Evolutionary conservation across 495 filamentous ascomycete species (phyloP), one percentile per base, ranked within the genome.

Genomic region (Physcia stellaris): DNA sequence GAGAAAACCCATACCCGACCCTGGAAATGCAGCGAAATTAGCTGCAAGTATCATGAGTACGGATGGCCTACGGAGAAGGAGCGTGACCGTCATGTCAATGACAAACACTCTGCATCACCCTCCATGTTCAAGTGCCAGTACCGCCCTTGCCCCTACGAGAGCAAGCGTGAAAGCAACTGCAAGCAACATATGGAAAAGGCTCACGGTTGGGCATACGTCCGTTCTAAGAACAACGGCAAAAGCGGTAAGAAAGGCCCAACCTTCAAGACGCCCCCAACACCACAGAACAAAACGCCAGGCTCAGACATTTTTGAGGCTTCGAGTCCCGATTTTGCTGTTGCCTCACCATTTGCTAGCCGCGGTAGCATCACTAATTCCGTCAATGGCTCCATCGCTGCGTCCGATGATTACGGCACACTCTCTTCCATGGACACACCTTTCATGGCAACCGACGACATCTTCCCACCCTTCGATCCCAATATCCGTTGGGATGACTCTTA

Each of bases 171-270:
- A 63, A 90, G 82, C 57, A 98, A 98, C 61, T 93, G 86, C 73
- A 96, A 96, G 59, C 90, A 98, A 59, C 90, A 98, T 60, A 98
- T 98, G 90, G 90, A 98, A 64, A 98, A 96, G 57, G 78, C 86
- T 0, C 90, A 98, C 51, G 77, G 77, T 30, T 96, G 85, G 77
- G 65, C 67, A 3, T 98, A 98, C 46, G 73, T 83, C 45, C 80
- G 90, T 26, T 85, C 84, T 35, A 94, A 94, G 71, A 85, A 80
- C 61, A 94, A 93, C 47, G 78, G 77, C 29, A 75, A 79, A 49
- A 72, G 68, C 54, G 52, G 52, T 24, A 67, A 63, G 54, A 67
- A 67, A 35, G 48, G 53, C 18, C 58, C 45, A 3, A 47, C 53
- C 17, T 35, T 41, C 13, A 56, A 60, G 43, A 60, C 59, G n/a